Evolutionary conservation across 1,284 basidiomycete species (phyloP), one percentile per base, ranked within the genome.

Genomic region (Ganoderma leucocontextum): DNA sequence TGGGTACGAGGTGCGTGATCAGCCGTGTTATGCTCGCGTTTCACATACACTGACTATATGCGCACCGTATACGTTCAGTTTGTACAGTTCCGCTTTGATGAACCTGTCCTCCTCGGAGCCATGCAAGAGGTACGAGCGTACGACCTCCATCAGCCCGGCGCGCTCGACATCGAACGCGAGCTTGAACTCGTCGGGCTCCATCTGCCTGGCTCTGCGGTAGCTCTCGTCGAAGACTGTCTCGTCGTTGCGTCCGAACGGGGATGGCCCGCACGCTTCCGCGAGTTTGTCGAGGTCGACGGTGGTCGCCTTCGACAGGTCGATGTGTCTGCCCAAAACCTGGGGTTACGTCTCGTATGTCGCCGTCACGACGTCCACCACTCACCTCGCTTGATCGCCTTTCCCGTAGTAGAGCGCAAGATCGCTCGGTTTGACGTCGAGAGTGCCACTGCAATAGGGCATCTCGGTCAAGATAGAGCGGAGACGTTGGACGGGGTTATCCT

Each of bases 61-160:
- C 35, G 36, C 10, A 25, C 4, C 17, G 13, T 25, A 36, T 3
- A 60, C 75, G 57, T 80, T 81, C 8, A 81, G 69, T 53, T 81
- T 80, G 70, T 77, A 80, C 57, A 81, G 68, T 59, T 82, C 78
- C 0, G 76, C 69, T 8, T 66, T 59, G 47, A 80, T 70, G 25
- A 22, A 1, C 22, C 9, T 22, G 22, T 52, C 22, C 29, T 36
- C 53, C 17, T n/a, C 49, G 25, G 4, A 25, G 22, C 55, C 55
- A 19, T n/a, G 19, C 19, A 15, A 38, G 7, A 41, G 39, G n/a
- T 1, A 19, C 6, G 42, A 49, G 15, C 67, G 66, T 19, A 60
- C 38, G n/a, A 25, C 58, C n/a, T 60, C 58, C n/a, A 60, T 9
- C 39, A 42, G 39, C 2, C 13, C 58, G 7, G 60, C 33, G 25